phyloP scores from a whole-genome alignment of 164 flowering plant genomes.

The Nelumbo lutea region DNA sequence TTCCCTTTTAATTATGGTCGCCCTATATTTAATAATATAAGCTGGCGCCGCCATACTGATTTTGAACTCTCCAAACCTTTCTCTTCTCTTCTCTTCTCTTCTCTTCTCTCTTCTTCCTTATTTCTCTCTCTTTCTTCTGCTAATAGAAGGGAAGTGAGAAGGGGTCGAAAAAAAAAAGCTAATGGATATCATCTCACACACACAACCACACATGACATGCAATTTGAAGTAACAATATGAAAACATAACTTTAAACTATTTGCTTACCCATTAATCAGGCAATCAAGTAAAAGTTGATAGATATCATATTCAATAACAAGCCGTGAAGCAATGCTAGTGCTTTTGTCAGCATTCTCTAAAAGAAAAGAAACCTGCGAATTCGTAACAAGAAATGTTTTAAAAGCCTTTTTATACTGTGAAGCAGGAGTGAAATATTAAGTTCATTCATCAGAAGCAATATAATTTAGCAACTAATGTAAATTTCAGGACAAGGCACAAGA shows the following conservation, averaged over 20 bases:
- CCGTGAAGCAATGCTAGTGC: slow-evolving; percentile 30
- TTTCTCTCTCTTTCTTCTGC: too few species aligned
- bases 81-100: too few species aligned
- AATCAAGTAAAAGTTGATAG: slow-evolving; percentile 72
- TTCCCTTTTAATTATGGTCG: too few species aligned
- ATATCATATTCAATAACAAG: slow-evolving; percentile 45
- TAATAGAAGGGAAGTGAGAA: too few species aligned
- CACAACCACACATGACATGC: background rate
- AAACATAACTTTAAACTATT: background rate
- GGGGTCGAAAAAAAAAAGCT: too few species aligned
- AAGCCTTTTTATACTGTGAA: background rate
- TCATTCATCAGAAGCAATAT: background rate
- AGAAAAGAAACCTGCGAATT: slow-evolving; percentile 59
- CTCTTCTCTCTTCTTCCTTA: too few species aligned
- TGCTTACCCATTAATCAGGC: slow-evolving; percentile 68
- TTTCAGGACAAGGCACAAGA: too few species aligned
- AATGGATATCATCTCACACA: too few species aligned
- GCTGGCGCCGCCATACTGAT: too few species aligned
- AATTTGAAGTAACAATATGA: background rate
- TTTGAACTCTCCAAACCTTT: too few species aligned
- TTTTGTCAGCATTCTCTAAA: slow-evolving; percentile 38
- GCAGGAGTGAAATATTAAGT: background rate
- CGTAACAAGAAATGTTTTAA: background rate
- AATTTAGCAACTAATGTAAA: too few species aligned
- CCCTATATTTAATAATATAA: too few species aligned